Evolutionary conservation across 176 grass and related monocot genomes (phyloP), one percentile per base, ranked within the genome.

Genomic region (Paspalum vaginatum): DNA sequence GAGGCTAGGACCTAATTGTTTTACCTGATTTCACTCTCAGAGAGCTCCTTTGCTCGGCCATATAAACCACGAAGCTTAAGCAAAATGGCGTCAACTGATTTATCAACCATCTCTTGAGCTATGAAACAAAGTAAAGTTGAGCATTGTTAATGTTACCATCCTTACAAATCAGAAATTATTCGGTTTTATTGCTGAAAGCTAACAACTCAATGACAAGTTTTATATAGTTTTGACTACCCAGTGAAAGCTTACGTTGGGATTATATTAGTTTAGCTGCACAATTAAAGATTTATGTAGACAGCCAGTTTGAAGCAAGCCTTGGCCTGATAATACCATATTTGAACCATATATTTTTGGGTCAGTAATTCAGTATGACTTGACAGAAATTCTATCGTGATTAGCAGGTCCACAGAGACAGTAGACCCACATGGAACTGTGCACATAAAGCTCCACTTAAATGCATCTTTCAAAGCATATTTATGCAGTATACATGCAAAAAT

Each of bases 21-120:
- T 73, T 86, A 98, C 95, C 92, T 95, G 67, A 87, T 79, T 93
- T 98, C 95, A 89, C 13, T 91, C 57, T 95, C 95, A 70, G 70
- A 85, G 42, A 98, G 90, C 8, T 94, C 92, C 87, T 91, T 98
- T 14, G 92, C 95, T 53, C 70, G 80, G 61, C 47, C 25, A 85
- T 98, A 98, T 68, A 91, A 91, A 75, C 4, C 5, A 81, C 88
- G 88, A 53, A 98, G 95, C 78, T 76, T 94, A 60, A 37, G 16
- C 74, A 95, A 81, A 21, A 87, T 82, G 38, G 14, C 11, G 50
- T 98, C 95, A 59, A 56, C 69, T 52, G 84, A 72, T 88, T 98
- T 98, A 65, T 98, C 95, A 81, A 77, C 72, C 22, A 84, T 81
- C 64, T 98, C 95, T 24, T 88, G 86, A 85, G 86, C 95, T 98